A percentile compares a stretch with the other conserved stretches of the same genome.
Conservation (phyloP, 805 yeast genomes). For the Candida ponderosae region DNA sequence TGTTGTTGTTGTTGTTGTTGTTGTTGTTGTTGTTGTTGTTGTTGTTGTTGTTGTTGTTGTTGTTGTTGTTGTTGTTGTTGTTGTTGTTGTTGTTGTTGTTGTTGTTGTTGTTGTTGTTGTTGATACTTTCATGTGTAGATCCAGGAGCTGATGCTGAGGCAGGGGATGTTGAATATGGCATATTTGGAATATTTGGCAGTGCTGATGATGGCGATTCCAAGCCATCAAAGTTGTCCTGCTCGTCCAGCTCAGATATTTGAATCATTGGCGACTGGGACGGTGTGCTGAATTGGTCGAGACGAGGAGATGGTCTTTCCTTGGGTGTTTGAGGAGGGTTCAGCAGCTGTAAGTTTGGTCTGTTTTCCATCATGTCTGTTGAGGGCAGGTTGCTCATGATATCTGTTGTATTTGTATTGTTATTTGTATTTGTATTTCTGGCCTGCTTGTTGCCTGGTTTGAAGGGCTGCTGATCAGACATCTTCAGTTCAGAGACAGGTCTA, state of each 20-base stretch:
- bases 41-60: background rate
- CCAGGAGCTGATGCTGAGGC: background rate
- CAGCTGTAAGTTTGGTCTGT: too few species aligned
- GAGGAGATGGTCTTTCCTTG: constrained; percentile 11
- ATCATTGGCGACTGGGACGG: constrained; percentile 20
- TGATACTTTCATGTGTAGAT: background rate
- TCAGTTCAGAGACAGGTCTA: too few species aligned
- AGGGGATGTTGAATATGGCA: background rate
- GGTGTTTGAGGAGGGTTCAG: constrained; percentile 10
- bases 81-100: background rate
- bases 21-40: too few species aligned
- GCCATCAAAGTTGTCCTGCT: constrained; percentile 5
- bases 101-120: background rate
- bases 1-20: too few species aligned
- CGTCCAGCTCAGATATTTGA: constrained; percentile 13
- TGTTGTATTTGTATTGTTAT: too few species aligned
- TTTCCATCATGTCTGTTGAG: too few species aligned
- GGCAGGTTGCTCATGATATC: too few species aligned
- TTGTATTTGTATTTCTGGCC: too few species aligned
- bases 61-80: background rate
- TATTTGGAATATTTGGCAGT: constrained; percentile 8
- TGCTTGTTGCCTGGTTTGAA: too few species aligned
- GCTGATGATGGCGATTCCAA: constrained; percentile 1
- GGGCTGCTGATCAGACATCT: too few species aligned
- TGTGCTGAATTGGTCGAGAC: constrained; percentile 14